Conservation (phyloP, 805 yeast species). For the Wickerhamomyces subpelliculosus region DNA sequence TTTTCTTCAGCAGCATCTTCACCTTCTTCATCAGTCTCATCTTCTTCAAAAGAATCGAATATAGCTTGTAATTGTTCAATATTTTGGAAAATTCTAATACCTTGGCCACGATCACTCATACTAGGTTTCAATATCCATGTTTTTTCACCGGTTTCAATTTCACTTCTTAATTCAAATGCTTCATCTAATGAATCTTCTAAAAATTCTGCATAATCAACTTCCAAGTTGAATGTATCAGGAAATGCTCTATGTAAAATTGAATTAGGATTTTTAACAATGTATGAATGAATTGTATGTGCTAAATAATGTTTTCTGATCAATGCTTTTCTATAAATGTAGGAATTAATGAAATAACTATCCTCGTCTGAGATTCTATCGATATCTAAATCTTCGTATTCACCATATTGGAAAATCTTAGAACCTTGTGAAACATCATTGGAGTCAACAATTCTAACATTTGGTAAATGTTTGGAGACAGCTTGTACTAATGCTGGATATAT, state of each 20-base stretch:
- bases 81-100: constrained; percentile 76
- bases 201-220: constrained; percentile 93
- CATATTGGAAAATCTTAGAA: constrained; percentile 59
- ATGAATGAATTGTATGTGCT: constrained; percentile 76
- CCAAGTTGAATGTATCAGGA: constrained; percentile 74
- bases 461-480: constrained; percentile 26
- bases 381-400: constrained; percentile 85
- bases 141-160: constrained; percentile 51
- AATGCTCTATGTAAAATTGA: constrained; percentile 53
- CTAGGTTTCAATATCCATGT: constrained; percentile 93
- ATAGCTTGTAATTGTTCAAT: constrained; percentile 74
- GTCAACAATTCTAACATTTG: constrained; percentile 25
- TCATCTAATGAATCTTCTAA: constrained; percentile 92
- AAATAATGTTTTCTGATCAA: constrained; percentile 85
- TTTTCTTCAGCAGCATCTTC: constrained; percentile 36
- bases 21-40: constrained; percentile 53
- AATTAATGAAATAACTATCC: constrained; percentile 55
- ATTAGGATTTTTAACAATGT: constrained; percentile 64
- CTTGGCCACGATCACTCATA: constrained; percentile 97
- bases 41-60: constrained; percentile 82
- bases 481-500: constrained; percentile 31
- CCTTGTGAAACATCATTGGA: constrained; percentile 1
- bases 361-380: constrained; percentile 51
- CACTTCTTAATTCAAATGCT: constrained; percentile 79
- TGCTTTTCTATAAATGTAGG: constrained; percentile 86